Conservation (phyloP, 192 early-diverging fungal genomes). For the Umbelopsis isabellina region DNA sequence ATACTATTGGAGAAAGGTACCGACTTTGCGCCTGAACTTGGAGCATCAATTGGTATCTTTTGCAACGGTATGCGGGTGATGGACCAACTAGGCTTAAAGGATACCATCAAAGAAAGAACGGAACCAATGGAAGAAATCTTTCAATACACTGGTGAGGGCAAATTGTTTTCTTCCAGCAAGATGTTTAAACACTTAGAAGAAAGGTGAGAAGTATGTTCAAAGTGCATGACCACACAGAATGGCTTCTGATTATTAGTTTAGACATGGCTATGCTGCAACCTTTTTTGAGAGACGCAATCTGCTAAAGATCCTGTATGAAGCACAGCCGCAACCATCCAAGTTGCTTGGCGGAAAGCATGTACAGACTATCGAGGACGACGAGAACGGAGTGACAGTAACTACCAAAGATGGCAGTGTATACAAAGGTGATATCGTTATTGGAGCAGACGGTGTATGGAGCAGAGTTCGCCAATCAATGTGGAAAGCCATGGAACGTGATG, state of each 20-base stretch:
- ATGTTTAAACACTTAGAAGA: not conserved
- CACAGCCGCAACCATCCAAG: not conserved
- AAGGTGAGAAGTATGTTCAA: not conserved
- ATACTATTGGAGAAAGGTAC: conserved; percentile 34
- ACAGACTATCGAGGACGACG: conserved; percentile 16
- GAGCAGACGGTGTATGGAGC: conserved; percentile 40
- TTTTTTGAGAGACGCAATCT: not conserved
- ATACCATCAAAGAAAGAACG: not conserved
- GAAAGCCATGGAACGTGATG: not conserved
- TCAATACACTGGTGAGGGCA: not conserved
- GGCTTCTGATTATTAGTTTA: too few relatives aligned
- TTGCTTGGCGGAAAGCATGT: conserved; percentile 26
- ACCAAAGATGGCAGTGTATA: conserved; percentile 32
- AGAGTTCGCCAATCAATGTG: conserved; percentile 32
- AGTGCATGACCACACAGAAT: too few relatives aligned
- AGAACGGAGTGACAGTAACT: conserved; percentile 22
- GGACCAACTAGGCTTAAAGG: conserved; percentile 35
- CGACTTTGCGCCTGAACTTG: conserved; percentile 24
- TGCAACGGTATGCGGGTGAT: conserved; percentile 39
- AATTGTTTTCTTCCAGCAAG: not conserved
- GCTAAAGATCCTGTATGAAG: conserved; percentile 3
- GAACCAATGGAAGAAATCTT: not conserved
- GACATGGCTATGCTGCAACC: not conserved
- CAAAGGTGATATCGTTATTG: conserved; percentile 39
- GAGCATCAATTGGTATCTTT: conserved; percentile 38